These are phyloP conservation scores for Auriscalpium vulgare DNA, from an alignment of 768 basidiomycete genomes.

Conservation along the genomic window DNA sequence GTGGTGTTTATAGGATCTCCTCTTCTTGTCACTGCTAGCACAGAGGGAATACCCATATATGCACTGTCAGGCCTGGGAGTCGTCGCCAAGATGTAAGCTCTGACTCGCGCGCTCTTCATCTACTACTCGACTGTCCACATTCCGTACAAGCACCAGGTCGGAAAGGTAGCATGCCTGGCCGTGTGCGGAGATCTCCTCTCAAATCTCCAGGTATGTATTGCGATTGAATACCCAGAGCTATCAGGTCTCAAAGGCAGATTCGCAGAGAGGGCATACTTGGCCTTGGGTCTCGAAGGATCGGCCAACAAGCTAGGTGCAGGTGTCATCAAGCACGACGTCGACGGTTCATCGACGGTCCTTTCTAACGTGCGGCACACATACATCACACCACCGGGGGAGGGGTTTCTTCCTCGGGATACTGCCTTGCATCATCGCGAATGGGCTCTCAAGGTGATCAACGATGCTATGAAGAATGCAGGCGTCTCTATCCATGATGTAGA, in stretches of 20 bases:
- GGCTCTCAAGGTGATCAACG: conserved; percentile 73
- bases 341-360: conserved; percentile 69
- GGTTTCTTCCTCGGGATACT: conserved; percentile 93
- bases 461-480: conserved; percentile 61
- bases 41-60: neutral
- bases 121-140: neutral
- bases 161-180: conserved; percentile 7
- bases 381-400: conserved; percentile 96
- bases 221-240: neutral
- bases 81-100: too few relatives aligned
- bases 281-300: conserved; percentile 95
- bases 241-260: neutral
- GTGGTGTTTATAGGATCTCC: neutral
- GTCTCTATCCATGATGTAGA: conserved; percentile 74
- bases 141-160: neutral
- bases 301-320: conserved; percentile 98
- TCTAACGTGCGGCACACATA: conserved; percentile 98
- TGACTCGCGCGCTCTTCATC: too few relatives aligned
- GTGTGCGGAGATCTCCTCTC: conserved; percentile 9
- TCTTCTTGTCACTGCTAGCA: neutral
- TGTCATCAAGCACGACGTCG: conserved; percentile 72
- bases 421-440: conserved; percentile 95
- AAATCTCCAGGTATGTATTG: conserved; percentile 7
- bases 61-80: too few relatives aligned
- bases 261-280: conserved; percentile 64